Conservation (phyloP, 345 rosid genomes). For the Microthlaspi erraticum region DNA sequence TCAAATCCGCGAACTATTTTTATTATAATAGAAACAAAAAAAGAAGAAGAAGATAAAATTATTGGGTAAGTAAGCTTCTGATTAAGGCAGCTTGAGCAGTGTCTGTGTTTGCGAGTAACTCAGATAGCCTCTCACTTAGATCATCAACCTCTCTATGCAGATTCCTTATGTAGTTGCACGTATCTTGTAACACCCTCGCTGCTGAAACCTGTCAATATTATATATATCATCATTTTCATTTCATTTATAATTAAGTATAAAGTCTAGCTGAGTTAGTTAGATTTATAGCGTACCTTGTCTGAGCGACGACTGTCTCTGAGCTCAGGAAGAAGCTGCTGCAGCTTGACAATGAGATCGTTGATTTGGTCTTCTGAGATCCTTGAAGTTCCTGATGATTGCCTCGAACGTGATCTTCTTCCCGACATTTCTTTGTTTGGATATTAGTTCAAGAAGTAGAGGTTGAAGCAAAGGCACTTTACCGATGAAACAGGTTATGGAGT, state of each 20-base stretch:
- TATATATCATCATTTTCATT: constrained; percentile 21
- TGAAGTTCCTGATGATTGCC: constrained; percentile 64
- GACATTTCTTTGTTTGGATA: constrained; percentile 54
- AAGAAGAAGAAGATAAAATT: constrained; percentile 26
- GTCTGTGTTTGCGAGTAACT: constrained; percentile 72
- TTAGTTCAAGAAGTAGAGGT: constrained; percentile 10
- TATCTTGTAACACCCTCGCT: constrained; percentile 72
- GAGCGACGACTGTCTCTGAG: constrained; percentile 64
- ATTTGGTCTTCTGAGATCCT: constrained; percentile 85
- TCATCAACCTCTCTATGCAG: constrained; percentile 81
- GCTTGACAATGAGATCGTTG: constrained; percentile 71
- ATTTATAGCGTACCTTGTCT: constrained; percentile 61
- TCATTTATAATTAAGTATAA: too few relatives aligned
- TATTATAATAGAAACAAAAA: background rate
- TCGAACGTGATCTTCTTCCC: constrained; percentile 84
- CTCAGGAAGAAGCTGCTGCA: constrained; percentile 90
- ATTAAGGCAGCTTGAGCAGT: constrained; percentile 78
- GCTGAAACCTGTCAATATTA: constrained; percentile 62
- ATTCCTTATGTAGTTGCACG: constrained; percentile 82
- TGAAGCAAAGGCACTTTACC: constrained; percentile 16
- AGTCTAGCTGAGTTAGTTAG: constrained; percentile 10
- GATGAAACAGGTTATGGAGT: constrained; percentile 36
- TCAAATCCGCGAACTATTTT: constrained; percentile 24
- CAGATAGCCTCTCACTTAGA: constrained; percentile 79
- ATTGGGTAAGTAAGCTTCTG: constrained; percentile 68